phyloP scores from a whole-genome alignment of 1,139 yeast species.

The Hansenula lynferdii region DNA sequence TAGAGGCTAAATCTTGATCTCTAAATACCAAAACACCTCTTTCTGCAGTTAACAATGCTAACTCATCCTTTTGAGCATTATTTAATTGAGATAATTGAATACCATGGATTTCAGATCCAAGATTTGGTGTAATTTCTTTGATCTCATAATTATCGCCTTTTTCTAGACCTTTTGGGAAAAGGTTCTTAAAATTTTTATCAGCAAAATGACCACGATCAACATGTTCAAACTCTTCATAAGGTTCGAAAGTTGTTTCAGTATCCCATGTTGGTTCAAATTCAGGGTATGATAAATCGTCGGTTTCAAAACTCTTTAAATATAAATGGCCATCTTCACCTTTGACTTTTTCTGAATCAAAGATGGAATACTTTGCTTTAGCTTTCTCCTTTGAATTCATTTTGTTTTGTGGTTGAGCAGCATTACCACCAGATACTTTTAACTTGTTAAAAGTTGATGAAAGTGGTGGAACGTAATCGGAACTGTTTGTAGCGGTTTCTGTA shows the following conservation, averaged over 20 bases:
- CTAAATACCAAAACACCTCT: conserved; percentile 63
- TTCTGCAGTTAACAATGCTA: conserved; percentile 56
- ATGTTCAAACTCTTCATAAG: conserved; percentile 41
- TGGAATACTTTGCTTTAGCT: neutral
- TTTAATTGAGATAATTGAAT: conserved; percentile 49
- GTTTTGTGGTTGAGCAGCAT: too few relatives aligned
- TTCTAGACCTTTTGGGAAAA: conserved; percentile 36
- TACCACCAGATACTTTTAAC: too few relatives aligned
- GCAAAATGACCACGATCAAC: conserved; percentile 50
- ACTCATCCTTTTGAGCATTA: conserved; percentile 53
- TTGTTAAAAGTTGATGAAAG: too few relatives aligned
- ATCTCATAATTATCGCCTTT: too few relatives aligned
- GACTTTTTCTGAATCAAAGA: neutral
- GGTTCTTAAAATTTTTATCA: conserved; percentile 43
- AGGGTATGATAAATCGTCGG: neutral
- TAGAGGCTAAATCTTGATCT: conserved; percentile 52
- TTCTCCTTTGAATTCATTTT: neutral
- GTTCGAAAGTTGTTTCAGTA: conserved; percentile 29
- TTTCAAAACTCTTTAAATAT: neutral
- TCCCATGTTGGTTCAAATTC: conserved; percentile 44
- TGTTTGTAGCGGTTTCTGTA: too few relatives aligned
- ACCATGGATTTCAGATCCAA: conserved; percentile 57
- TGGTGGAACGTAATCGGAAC: too few relatives aligned
- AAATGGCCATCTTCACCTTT: neutral
- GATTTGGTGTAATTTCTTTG: conserved; percentile 39